These are phyloP conservation scores for Amanita exitialis DNA, from an alignment of 768 basidiomycete genomes.

Conservation along the genomic window DNA sequence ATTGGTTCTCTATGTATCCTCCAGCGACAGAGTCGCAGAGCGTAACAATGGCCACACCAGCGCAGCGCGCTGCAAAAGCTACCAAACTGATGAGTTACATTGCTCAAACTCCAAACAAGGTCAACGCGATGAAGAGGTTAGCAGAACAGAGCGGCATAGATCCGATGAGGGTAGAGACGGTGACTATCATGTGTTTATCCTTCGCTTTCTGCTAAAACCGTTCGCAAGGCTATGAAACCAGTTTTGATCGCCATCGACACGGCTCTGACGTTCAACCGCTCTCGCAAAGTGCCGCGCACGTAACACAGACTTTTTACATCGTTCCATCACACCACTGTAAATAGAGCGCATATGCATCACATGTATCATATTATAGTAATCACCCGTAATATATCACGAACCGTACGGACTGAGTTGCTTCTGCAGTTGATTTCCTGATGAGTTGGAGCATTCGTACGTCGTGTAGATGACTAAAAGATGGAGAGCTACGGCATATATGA, in stretches of 20 bases:
- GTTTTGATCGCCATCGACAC: conserved; percentile 63
- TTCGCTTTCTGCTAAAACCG: not conserved
- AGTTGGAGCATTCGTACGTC: conserved; percentile 59
- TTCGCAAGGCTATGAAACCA: conserved; percentile 63
- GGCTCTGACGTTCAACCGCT: conserved; percentile 52
- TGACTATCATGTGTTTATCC: conserved; percentile 23
- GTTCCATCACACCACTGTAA: conserved; percentile 5
- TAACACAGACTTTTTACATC: conserved; percentile 7
- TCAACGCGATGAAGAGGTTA: conserved; percentile 60
- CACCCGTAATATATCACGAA: conserved; percentile 11
- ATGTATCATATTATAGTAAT: conserved; percentile 8
- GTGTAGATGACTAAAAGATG: conserved; percentile 79
- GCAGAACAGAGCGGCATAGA: conserved; percentile 58
- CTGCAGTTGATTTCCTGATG: conserved; percentile 38
- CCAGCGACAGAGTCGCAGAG: conserved; percentile 48
- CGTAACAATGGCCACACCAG: conserved; percentile 39
- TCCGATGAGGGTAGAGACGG: conserved; percentile 48
- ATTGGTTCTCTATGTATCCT: conserved; percentile 85
- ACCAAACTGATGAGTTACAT: conserved; percentile 86
- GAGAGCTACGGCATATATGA: conserved; percentile 73
- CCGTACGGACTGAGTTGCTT: conserved; percentile 40
- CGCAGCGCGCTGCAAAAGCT: conserved; percentile 69
- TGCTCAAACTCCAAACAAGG: conserved; percentile 70
- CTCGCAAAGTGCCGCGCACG: conserved; percentile 22
- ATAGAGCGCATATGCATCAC: conserved; percentile 10